Base-by-base conservation (phyloP, 2,329 filamentous ascomycete genomes). In the Claviceps spartinae region DNA sequence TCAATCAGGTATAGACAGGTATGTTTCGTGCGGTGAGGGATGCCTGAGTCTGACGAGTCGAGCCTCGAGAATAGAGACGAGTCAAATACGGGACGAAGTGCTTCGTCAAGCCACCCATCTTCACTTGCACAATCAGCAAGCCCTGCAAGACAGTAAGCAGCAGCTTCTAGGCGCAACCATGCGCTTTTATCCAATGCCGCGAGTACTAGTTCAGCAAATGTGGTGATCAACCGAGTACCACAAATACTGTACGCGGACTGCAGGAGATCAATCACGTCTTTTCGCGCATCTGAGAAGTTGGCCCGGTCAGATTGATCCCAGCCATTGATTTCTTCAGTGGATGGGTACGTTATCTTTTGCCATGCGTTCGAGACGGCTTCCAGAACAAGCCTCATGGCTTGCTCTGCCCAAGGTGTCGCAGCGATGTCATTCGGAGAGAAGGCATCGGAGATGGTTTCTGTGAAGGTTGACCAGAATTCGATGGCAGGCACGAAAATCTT, bases 391-490 rank as follows among this genome's bases (percentile, higher is more conserved):
- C 71, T 67, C 48, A 81, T 73, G 2, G 83, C 81, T 7, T 72
- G 65, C 7, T 71, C 67, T 48, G 83, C 73, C 82, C 83, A 88
- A 6, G 66, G 58, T 2, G 70, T 66, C 5, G 70, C 66, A 4
- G 66, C 62, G 4, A 68, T 67, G 24, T 75, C 71, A n/a, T 72
- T 72, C 1, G 75, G 74, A 54, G 74, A 78, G 46, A 77, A 68
- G 9, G 68, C 72, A 62, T 81, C 85, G 54, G 74, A 78, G 71
- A 82, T 73, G 13, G 79, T 78, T 65, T 89, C 86, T 5, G 86
- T 79, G 62, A 83, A 88, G 1, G 79, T 82, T 18, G 79, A 83
- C 87, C 88, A 93, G 63, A 93, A 91, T 60, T 93, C 86, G 14
- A 91, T 74, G 1, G 83, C 79, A 1, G 81, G 78, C 0, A 86